These are phyloP conservation scores for Epithele typhae DNA, from an alignment of 768 basidiomycete species.

Conservation along the genomic window DNA sequence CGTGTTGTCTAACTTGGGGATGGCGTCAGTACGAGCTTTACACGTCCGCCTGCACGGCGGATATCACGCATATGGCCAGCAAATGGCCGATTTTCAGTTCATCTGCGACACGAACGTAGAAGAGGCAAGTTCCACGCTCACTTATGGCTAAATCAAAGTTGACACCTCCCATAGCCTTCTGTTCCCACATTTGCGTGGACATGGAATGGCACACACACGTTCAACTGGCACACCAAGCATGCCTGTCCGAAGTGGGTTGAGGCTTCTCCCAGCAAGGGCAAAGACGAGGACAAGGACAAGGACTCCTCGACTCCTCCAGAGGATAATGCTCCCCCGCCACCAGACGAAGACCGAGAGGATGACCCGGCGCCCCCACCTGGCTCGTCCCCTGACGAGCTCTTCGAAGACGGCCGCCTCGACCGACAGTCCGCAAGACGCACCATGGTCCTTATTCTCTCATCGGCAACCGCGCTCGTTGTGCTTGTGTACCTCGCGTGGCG, in stretches of 20 bases:
- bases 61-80: conserved; percentile 22
- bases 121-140: conserved; percentile 24
- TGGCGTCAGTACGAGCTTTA: conserved; percentile 14
- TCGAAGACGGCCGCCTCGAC: conserved; percentile 8
- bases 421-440: conserved; percentile 4
- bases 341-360: conserved; percentile 2
- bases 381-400: conserved; percentile 3
- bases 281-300: background rate
- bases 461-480: conserved; percentile 13
- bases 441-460: conserved; percentile 18
- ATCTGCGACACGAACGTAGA: conserved; percentile 23
- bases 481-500: conserved; percentile 21
- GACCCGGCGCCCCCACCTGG: conserved; percentile 12
- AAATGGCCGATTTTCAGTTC: conserved; percentile 24
- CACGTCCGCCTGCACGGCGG: conserved; percentile 25
- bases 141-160: no score
- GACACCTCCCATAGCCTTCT: conserved; percentile 14
- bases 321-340: conserved; percentile 6
- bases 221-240: conserved; percentile 25
- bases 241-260: conserved; percentile 16
- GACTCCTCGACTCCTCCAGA: conserved; percentile 2
- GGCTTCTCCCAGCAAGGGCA: no score
- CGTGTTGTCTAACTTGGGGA: background rate
- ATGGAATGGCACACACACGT: conserved; percentile 26
- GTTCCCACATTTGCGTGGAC: conserved; percentile 11